Evolutionary conservation across 805 yeast species (phyloP).

Genomic region (Debaryomyces castellii): DNA sequence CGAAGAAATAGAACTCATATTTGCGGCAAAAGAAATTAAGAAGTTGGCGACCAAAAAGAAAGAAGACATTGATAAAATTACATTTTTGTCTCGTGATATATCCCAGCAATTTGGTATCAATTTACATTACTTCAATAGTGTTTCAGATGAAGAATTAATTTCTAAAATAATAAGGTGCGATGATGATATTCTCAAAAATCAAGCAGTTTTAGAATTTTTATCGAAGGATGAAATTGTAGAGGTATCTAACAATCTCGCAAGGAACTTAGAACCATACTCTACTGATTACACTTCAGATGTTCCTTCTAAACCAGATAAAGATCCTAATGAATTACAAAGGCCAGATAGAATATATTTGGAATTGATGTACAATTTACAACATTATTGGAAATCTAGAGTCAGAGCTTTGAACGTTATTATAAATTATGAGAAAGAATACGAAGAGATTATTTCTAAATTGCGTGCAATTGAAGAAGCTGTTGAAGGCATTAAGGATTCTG

Average conservation of each 20-base stretch:
- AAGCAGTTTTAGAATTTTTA: constrained; percentile 67
- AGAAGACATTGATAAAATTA: constrained; percentile 45
- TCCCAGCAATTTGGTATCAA: constrained; percentile 82
- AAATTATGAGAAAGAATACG: constrained; percentile 64
- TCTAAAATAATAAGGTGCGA: constrained; percentile 61
- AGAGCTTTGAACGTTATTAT: constrained; percentile 55
- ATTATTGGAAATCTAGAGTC: constrained; percentile 74
- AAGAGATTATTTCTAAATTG: constrained; percentile 57
- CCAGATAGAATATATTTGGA: constrained; percentile 71
- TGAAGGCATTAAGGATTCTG: constrained; percentile 50
- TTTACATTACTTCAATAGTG: constrained; percentile 58
- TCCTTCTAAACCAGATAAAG: constrained; percentile 46
- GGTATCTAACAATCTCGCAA: constrained; percentile 53
- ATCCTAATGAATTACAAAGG: constrained; percentile 58
- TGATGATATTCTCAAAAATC: constrained; percentile 48
- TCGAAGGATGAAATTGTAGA: constrained; percentile 64
- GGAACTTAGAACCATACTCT: constrained; percentile 64
- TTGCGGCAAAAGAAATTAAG: constrained; percentile 55
- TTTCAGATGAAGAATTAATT: constrained; percentile 55
- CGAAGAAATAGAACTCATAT: constrained; percentile 59
- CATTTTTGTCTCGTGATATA: constrained; percentile 66
- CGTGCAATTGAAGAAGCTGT: constrained; percentile 60
- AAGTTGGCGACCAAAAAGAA: constrained; percentile 43
- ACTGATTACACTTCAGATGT: constrained; percentile 42
- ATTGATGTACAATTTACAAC: constrained; percentile 63